Base-by-base conservation (phyloP, 345 rosid genomes). In the Eucalyptus shirleyi region DNA sequence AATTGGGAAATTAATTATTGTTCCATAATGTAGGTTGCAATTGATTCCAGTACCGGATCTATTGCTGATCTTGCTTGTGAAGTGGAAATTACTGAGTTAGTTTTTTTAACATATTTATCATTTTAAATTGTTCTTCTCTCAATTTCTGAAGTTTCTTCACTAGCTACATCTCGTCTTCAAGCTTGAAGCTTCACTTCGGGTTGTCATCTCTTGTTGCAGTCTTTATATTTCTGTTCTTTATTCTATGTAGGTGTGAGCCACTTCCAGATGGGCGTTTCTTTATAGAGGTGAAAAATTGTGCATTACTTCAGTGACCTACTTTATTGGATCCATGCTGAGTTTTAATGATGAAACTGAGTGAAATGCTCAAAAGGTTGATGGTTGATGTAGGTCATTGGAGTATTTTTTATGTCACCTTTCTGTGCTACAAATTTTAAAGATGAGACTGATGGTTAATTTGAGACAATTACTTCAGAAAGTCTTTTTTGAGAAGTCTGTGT, bases 31-130 rank as follows among this genome's bases (percentile, higher is more conserved):
- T 88, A 98, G 99, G 99, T 95, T 89, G 93, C 95, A 91, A 93
- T 90, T 90, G 99, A 96, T 94, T 91, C 96, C 51, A 81, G 89
- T 47, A 95, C 98, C 87, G 96, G 98, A 88, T 92, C 93, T n/a
- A 85, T 96, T 30, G 96, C 95, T 89, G 97, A 98, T 91, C 94
- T 93, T 93, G 99, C 97, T 88, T 98, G 99, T 91, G 98, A 98
- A 94, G 99, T 97, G 94, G 99, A 98, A 93, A 96, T 98, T 88
- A 98, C 98, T 50, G 99, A 98, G 99, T 97, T 91, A 42, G 86
- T 28, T 87, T 40, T 37, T 40, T 40, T 40, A 19, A 53, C 83
- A 12, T 49, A 47, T 50, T 49, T 6, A 88, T 47, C 15, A 34
- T 50, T 67, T 86, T 47, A 47, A 77, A 40, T 77, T 40, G 11